Base-by-base conservation (phyloP, 2,329 filamentous ascomycete species). In the Fusarium pininemorale region DNA sequence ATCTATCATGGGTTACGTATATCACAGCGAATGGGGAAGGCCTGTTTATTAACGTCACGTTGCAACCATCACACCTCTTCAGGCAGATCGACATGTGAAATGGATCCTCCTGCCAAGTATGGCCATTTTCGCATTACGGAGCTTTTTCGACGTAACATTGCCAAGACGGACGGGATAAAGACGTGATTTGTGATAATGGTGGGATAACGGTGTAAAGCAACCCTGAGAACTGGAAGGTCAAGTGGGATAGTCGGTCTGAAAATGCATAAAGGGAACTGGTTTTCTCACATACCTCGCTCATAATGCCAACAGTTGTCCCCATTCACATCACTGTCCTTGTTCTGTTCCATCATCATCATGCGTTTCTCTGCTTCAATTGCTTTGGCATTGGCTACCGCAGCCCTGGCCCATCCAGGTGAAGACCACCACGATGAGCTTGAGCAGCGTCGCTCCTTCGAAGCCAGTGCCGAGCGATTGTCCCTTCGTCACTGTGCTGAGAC, bases 401-500 rank as follows among this genome's bases (percentile, higher is more conserved):
- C 47, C 18, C 39, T 12, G 8, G 59, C 59, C 14, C 63, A 66
- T 15, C 63, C 63, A 3, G 63, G 63, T 3, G 63, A 66, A n/a
- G 63, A 64, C 6, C 63, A 66, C 4, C 39, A 35, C 10, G 59
- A 66, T 47, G 59, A 66, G 47, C 63, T 66, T 41, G 26, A 64
- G 6, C 12, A 35, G 8, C 63, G 63, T 28, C 59, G 47, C 1
- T 39, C 59, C 7, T 66, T 66, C 5, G 63, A 66, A 28, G 60
- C 59, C 10, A 45, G n/a, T 15, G 32, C 59, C 6, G 63, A 66
- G 32, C 8, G 59, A 22, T 24, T 66, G 7, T 84, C 85, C 22
- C 79, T 89, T 10, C 78, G 76, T 42, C 85, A 88, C 74, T 89
- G 87, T 74, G 78, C 85, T 16, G 78, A 82, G 2, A 83, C 83